These are phyloP conservation scores for Cercospora brassicicola DNA, from an alignment of 2,329 filamentous ascomycete genomes.

Conservation along the genomic window DNA sequence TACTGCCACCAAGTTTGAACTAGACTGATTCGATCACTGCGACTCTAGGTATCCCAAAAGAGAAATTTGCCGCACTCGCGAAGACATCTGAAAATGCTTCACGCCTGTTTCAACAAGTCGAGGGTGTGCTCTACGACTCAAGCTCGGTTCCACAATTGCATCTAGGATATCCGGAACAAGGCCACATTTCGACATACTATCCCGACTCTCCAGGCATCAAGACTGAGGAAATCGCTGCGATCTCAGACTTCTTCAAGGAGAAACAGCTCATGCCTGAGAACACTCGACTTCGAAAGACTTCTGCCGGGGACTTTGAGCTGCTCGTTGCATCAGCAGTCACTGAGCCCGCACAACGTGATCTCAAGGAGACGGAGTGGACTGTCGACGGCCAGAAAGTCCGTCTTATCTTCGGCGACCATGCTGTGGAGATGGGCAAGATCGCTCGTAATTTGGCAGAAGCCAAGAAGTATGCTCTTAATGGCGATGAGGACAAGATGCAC, in stretches of 20 bases:
- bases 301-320: conserved; percentile 47
- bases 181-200: conserved; percentile 54
- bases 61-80: conserved; percentile 48
- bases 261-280: conserved; percentile 53
- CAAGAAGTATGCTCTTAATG: conserved; percentile 49
- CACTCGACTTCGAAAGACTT: conserved; percentile 50
- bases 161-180: conserved; percentile 51
- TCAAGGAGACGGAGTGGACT: conserved; percentile 49
- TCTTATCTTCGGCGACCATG: conserved; percentile 50
- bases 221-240: conserved; percentile 48
- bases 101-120: conserved; percentile 46
- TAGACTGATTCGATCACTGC: background rate
- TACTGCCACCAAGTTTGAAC: background rate
- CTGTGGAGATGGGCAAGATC: conserved; percentile 50
- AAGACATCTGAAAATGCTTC: conserved; percentile 43
- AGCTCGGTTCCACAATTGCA: conserved; percentile 47
- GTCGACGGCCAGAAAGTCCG: conserved; percentile 50
- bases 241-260: conserved; percentile 51
- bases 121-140: conserved; percentile 49
- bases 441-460: conserved; percentile 49
- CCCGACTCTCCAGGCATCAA: conserved; percentile 52
- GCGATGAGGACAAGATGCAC: conserved; percentile 48
- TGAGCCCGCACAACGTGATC: conserved; percentile 44
- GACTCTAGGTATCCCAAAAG: conserved; percentile 36
- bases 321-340: conserved; percentile 51